Base-by-base conservation (phyloP, 139 green algal genomes). In the Gonium pectorale region DNA sequence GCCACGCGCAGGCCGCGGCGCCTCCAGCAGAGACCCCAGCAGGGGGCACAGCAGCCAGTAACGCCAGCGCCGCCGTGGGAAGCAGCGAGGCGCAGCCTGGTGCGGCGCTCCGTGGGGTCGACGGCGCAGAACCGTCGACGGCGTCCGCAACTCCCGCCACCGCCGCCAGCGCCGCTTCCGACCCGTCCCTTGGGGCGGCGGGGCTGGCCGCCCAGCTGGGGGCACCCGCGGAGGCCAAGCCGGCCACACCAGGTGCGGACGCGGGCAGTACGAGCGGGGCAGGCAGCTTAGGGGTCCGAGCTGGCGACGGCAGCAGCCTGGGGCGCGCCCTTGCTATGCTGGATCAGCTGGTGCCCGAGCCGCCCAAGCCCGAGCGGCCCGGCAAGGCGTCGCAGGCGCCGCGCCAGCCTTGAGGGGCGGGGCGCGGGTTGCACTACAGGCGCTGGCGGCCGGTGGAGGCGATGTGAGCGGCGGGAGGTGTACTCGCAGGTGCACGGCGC, bases 311-410 rank as follows among this genome's bases (percentile, higher is more conserved):
- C 35, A 66, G n/a, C 70, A 49, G 31, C n/a, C 5, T 79, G 31
- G n/a, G 6, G 4, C 70, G 49, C 21, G 70, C 51, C 0, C 46
- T 79, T n/a, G 35, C 46, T 31, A 66, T 79, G 49, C 49, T 79
- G n/a, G 70, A 79, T 13, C 37, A 7, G n/a, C 38, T 79, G 70
- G 46, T 79, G 21, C 70, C 70, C 7, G 70, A 79, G 46, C 69
- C 43, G 43, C 26, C 69, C 13, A 79, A 79, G 70, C 46, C 70
- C 17, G 49, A 56, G 49, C 49, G 49, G 49, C 49, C 49, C 49
- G 19, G 49, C 49, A 56, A 56, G 49, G 49, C 49, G 49, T 15
- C 19, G 49, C 17, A 19, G 49, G 49, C 49, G 49, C n/a, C n/a
- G n/a, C n/a, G n/a, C n/a, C n/a, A n/a, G n/a, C n/a, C n/a, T n/a